These are phyloP conservation scores for Aspergillus versicolor DNA, from an alignment of 2,329 filamentous ascomycete genomes.

Conservation along the genomic window DNA sequence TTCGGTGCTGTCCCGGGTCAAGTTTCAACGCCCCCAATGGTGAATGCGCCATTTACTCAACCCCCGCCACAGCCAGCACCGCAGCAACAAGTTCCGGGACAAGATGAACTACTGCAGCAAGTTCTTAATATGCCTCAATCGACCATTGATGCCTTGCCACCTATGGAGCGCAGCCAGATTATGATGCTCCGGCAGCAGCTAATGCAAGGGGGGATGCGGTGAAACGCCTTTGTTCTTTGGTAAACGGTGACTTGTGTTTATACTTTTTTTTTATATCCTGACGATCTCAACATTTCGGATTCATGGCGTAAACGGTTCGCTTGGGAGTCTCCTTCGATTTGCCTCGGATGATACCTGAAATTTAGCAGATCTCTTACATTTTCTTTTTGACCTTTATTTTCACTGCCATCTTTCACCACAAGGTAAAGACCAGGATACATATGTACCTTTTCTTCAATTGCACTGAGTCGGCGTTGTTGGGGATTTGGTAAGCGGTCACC, in stretches of 20 bases:
- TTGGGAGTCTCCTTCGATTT: constrained; percentile 8
- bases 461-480: neutral
- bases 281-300: constrained; percentile 1
- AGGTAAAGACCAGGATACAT: neutral
- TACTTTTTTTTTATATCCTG: neutral
- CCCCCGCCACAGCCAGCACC: constrained; percentile 45
- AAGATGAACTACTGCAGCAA: constrained; percentile 74
- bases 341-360: constrained; percentile 14
- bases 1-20: constrained; percentile 44
- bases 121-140: constrained; percentile 78
- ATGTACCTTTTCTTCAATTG: neutral
- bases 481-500: neutral
- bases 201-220: constrained; percentile 43
- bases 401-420: neutral
- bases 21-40: constrained; percentile 53
- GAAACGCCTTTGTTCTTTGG: constrained; percentile 6
- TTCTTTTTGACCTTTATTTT: constrained; percentile 3
- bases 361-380: constrained; percentile 10
- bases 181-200: constrained; percentile 71
- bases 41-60: constrained; percentile 45
- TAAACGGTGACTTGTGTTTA: neutral
- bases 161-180: constrained; percentile 74
- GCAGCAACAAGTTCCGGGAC: constrained; percentile 53
- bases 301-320: constrained; percentile 14
- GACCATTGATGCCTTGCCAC: constrained; percentile 75